Conservation (phyloP, 768 basidiomycete species). For the Erythrobasidium yunnanense region DNA sequence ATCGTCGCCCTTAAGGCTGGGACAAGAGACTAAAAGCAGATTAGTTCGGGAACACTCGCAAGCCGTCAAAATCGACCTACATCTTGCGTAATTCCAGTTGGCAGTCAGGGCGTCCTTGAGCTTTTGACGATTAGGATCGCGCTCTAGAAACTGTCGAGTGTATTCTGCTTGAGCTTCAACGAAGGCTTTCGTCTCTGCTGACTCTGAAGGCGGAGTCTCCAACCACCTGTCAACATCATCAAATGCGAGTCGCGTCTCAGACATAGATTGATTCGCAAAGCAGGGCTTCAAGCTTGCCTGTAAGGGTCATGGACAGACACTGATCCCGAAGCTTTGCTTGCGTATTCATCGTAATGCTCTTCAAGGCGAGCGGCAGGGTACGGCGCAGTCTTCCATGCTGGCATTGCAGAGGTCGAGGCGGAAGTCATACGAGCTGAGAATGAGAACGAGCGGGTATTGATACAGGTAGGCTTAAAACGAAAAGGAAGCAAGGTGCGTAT, state of each 20-base stretch:
- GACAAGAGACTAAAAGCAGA: slow-evolving; percentile 46
- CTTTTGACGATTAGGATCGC: slow-evolving; percentile 52
- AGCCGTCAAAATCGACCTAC: slow-evolving; percentile 28
- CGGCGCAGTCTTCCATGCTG: slow-evolving; percentile 41
- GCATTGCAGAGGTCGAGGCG: slow-evolving; percentile 35
- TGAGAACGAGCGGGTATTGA: too few species aligned
- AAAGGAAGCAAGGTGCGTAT: too few species aligned
- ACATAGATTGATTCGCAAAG: neutral
- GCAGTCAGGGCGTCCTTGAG: slow-evolving; percentile 54
- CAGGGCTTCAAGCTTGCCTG: slow-evolving; percentile 23
- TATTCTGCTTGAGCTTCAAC: slow-evolving; percentile 36
- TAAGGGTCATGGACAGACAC: slow-evolving; percentile 62
- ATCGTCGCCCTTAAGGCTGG: slow-evolving; percentile 53
- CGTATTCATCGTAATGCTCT: slow-evolving; percentile 53
- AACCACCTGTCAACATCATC: slow-evolving; percentile 49
- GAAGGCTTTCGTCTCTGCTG: slow-evolving; percentile 52
- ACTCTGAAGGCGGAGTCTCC: slow-evolving; percentile 47
- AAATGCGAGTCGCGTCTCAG: neutral
- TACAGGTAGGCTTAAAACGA: too few species aligned
- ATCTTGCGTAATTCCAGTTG: slow-evolving; percentile 51
- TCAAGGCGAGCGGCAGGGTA: slow-evolving; percentile 57
- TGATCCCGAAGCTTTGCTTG: slow-evolving; percentile 52
- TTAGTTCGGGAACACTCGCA: neutral
- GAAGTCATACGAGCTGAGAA: too few species aligned
- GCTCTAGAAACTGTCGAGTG: slow-evolving; percentile 48